Evolutionary conservation across 371 early-diverging fungal species (phyloP), one percentile per base, ranked within the genome.

Genomic region (Mucor sp.): DNA sequence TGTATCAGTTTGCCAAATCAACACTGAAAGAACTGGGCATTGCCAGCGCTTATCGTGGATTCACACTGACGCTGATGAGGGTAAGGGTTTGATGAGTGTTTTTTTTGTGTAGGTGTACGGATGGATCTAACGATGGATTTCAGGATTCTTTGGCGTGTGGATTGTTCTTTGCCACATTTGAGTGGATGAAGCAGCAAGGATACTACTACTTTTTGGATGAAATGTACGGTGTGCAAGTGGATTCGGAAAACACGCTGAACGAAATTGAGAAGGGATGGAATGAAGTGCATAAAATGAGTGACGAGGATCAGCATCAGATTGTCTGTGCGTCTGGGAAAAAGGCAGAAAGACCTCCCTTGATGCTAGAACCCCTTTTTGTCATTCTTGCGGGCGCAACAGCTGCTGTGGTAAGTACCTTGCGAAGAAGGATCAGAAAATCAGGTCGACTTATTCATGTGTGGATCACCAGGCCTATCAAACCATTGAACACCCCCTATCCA

Each of bases 101-200:
- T 30, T 30, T 44, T 44, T 1, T 7, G 7, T 43, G 19, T 19
- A 21, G 11, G 21, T 19, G 47, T 19, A 19, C 11, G 7, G 21
- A 47, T 21, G 2, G 19, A 9, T 47, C 9, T 47, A n/a, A 47
- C 2, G 21, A 47, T 21, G 3, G 3, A 19, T 21, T 21, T n/a
- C 74, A 89, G 87, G 93, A 93, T 70, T 86, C 89, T 0, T 64
- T 89, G 14, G 89, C 91, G 0, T 93, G 89, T 70, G 90, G 91
- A 5, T 69, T 90, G 9, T 93, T 93, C 66, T 93, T 93, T 81
- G 91, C 90, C 2, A 85, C 90, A 6, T 93, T 92, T 72, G 93
- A 91, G 69, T 87, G 85, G 84, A 84, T 89, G 14, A 92, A 92
- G 55, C 86, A 88, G 27, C 89, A 90, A 55, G 88, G 87, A 15